Percentiles rank a stretch among this genome's conserved stretches.
These are phyloP conservation scores for Apiospora phragmitis DNA, from an alignment of 2,329 filamentous ascomycete genomes.

Conservation along the genomic window DNA sequence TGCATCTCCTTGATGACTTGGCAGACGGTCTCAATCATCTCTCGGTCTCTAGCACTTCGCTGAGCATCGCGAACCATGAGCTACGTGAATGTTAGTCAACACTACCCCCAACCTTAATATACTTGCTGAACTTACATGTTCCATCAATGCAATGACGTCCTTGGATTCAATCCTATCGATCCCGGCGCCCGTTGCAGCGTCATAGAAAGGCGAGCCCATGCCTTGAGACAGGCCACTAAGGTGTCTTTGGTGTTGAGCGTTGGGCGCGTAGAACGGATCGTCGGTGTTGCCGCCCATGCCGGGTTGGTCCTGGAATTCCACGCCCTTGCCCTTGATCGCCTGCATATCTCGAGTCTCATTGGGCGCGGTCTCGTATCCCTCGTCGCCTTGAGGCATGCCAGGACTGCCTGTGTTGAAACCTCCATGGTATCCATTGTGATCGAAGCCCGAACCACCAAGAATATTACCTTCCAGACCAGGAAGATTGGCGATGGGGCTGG, in stretches of 20 bases:
- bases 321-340: constrained; percentile 55
- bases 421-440: constrained; percentile 39
- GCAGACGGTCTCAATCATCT: constrained; percentile 92
- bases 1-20: constrained; percentile 96
- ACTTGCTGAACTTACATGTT: constrained; percentile 61
- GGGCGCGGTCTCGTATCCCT: constrained; percentile 83
- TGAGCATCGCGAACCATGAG: constrained; percentile 96
- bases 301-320: constrained; percentile 53
- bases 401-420: constrained; percentile 57
- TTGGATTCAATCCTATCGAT: constrained; percentile 93
- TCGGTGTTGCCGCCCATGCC: constrained; percentile 54
- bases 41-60: constrained; percentile 91
- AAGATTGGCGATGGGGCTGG: constrained; percentile 60
- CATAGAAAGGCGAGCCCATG: constrained; percentile 86
- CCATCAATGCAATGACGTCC: constrained; percentile 96
- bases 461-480: constrained; percentile 53
- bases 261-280: constrained; percentile 65
- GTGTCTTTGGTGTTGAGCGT: constrained; percentile 61
- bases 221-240: constrained; percentile 90
- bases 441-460: constrained; percentile 40
- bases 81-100: constrained; percentile 37
- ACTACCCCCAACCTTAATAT: not conserved
- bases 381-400: constrained; percentile 68
- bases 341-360: constrained; percentile 55
- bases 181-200: constrained; percentile 81